A percentile compares a stretch with the other conserved stretches of the same genome.
phyloP scores from a whole-genome alignment of 2,329 filamentous ascomycete genomes.

The Thermothelomyces thermophilus region DNA sequence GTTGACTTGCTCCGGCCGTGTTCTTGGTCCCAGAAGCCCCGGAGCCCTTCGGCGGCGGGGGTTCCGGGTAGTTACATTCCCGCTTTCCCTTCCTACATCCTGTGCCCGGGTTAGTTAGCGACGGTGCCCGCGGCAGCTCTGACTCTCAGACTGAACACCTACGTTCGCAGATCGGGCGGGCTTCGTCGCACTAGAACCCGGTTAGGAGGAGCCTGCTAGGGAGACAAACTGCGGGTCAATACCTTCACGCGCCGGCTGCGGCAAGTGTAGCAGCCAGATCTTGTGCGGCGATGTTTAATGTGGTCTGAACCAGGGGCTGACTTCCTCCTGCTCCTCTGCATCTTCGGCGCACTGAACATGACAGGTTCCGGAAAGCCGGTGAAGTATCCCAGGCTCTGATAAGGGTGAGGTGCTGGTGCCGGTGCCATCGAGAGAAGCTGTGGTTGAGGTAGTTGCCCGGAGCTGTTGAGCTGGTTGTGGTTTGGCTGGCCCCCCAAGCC shows the following conservation, averaged over 20 bases:
- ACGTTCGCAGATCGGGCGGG: constrained; percentile 78
- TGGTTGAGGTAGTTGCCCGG: constrained; percentile 32
- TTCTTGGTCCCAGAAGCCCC: constrained; percentile 34
- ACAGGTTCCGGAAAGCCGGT: constrained; percentile 45
- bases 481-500: constrained; percentile 35
- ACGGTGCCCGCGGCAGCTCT: background rate
- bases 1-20: constrained; percentile 30
- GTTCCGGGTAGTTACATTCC: constrained; percentile 84
- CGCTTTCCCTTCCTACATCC: constrained; percentile 88
- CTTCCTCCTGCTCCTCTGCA: constrained; percentile 46
- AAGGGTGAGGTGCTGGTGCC: constrained; percentile 36
- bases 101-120: constrained; percentile 34
- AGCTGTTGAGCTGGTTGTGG: constrained; percentile 35
- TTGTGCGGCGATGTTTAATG: constrained; percentile 86
- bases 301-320: constrained; percentile 53
- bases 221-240: constrained; percentile 15
- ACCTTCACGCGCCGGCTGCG: constrained; percentile 80
- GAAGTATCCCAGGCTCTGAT: constrained; percentile 44
- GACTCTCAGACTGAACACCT: constrained; percentile 1
- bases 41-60: constrained; percentile 41
- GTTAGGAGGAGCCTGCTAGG: constrained; percentile 11
- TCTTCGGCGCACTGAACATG: constrained; percentile 42
- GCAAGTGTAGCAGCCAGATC: constrained; percentile 92
- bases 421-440: constrained; percentile 28
- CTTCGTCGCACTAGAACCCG: constrained; percentile 72